Percentiles rank a stretch among this genome's conserved stretches.
Conservation (phyloP, 176 grass and related monocot species). For the Zoysia pacifica region DNA sequence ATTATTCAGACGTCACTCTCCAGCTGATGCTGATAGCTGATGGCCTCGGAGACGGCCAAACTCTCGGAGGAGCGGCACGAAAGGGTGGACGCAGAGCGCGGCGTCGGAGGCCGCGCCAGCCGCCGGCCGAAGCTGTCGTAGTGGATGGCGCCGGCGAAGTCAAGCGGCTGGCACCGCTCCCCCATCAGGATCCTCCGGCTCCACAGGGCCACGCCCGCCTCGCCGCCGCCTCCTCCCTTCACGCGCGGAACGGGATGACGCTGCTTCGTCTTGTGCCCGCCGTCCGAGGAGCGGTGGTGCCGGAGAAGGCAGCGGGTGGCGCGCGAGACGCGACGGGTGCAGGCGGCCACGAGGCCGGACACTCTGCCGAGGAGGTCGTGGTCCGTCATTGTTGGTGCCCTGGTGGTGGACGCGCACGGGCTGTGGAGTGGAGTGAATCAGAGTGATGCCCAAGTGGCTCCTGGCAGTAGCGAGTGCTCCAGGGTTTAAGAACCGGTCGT, state of each 20-base stretch:
- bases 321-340: conserved; percentile 40
- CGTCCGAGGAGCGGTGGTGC: neutral
- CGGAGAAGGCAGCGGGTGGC: conserved; percentile 50
- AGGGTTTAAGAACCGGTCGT: too few species aligned
- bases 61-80: conserved; percentile 25
- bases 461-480: too few species aligned
- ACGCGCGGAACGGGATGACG: neutral
- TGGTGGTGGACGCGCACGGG: too few species aligned
- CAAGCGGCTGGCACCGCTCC: conserved; percentile 60
- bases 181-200: conserved; percentile 62
- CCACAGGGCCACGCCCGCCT: conserved; percentile 69
- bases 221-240: neutral
- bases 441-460: too few species aligned
- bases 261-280: neutral
- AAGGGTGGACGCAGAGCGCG: conserved; percentile 28
- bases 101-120: conserved; percentile 34
- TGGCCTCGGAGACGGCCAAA: conserved; percentile 22
- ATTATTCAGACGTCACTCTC: neutral
- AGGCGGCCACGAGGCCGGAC: conserved; percentile 26
- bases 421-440: too few species aligned
- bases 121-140: conserved; percentile 67
- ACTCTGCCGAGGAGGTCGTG: conserved; percentile 33
- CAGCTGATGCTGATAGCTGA: neutral
- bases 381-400: neutral
- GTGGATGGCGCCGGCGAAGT: conserved; percentile 67